Percentiles rank a stretch among this genome's conserved stretches.
Conservation (phyloP, 352 stramenopile genomes). For the Pelagophyceae sp. region DNA sequence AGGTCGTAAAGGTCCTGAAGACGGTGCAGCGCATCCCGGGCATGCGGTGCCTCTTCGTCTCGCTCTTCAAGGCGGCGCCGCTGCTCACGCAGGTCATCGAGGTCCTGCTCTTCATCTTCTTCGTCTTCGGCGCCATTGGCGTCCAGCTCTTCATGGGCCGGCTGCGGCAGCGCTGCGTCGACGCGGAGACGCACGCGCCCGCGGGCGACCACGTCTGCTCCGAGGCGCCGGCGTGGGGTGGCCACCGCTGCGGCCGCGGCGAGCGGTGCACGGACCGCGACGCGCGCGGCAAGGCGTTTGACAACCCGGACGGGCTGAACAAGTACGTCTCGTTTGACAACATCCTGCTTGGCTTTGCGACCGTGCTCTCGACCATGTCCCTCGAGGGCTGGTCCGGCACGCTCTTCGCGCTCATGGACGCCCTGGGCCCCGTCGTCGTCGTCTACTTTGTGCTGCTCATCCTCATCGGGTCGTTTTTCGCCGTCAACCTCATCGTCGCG, state of each 20-base stretch:
- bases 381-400: conserved; percentile 78
- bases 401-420: conserved; percentile 56
- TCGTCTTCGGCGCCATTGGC: conserved; percentile 73
- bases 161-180: conserved; percentile 59
- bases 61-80: conserved; percentile 27
- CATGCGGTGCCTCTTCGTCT: conserved; percentile 24
- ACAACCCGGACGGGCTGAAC: conserved; percentile 18
- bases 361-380: conserved; percentile 80
- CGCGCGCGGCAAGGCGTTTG: not conserved
- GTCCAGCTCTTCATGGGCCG: conserved; percentile 68
- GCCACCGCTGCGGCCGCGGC: not conserved
- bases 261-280: conserved; percentile 6
- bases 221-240: not conserved
- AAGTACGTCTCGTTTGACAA: conserved; percentile 81
- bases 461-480: conserved; percentile 76
- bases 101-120: conserved; percentile 73
- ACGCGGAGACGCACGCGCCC: conserved; percentile 9
- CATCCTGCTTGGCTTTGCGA: conserved; percentile 71
- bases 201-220: conserved; percentile 19
- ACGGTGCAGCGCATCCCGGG: conserved; percentile 25
- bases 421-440: conserved; percentile 33
- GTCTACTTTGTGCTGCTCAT: conserved; percentile 74
- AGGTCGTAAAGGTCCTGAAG: conserved; percentile 50
- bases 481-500: conserved; percentile 76
- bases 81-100: conserved; percentile 64